Base-by-base conservation (phyloP, 2,329 filamentous ascomycete genomes). In the Macrophomina phaseolina region DNA sequence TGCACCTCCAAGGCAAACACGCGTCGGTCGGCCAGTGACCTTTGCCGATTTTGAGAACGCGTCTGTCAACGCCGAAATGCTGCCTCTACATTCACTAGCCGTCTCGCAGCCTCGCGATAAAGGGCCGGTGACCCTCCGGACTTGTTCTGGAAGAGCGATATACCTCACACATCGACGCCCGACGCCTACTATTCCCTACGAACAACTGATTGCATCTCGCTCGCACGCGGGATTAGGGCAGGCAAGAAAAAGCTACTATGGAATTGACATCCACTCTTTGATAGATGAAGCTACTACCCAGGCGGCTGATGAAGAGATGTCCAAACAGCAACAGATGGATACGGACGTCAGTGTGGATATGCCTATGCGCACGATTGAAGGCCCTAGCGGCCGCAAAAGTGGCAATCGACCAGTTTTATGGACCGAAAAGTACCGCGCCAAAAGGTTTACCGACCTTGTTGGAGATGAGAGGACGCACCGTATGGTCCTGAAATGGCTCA, bases 381-480 rank as follows among this genome's bases (percentile, higher is more conserved):
- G 52, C 7, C 42, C 55, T 14, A n/a, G 5, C 18, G 58, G 5
- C 5, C 28, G 58, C 6, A 61, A 6, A 23, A 81, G 78, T 68
- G 72, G 69, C 16, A 74, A 69, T 23, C 77, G 73, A 69, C 85
- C 87, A 0, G 78, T 92, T 38, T 82, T 99, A 75, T 99, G 95
- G 95, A 97, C 94, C 0, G 95, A 99, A 76, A 99, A 99, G 77
- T 99, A 99, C 76, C 90, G 95, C 42, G 95, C 95, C 34, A 88
- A 89, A 68, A 94, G 89, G 72, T 99, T 98, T 73, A 91, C 94
- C 72, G 95, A 99, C 72, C 84, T 99, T 0, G 92, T 97, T 56
- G 96, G 96, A 34, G 95, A 99, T 72, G 95, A 99, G 75, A 86
- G 93, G 52, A 98, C 94, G 32, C 96, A 99, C 78, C 88, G 95